Evolutionary conservation across 495 filamentous ascomycete species (phyloP).

Genomic region (Terfezia boudieri): DNA sequence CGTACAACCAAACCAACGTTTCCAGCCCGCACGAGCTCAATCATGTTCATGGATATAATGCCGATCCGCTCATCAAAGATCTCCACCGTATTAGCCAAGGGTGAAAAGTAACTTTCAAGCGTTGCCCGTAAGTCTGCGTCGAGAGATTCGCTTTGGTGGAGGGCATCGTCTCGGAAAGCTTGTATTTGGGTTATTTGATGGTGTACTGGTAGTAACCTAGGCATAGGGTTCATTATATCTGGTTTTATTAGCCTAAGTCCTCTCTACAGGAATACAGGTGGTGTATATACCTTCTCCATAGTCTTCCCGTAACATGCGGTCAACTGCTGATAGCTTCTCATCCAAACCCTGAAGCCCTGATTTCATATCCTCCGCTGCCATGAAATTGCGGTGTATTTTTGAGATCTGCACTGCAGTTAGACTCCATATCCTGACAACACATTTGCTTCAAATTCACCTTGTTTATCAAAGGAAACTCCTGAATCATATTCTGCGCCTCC

Average conservation of each 20-base stretch:
- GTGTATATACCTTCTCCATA: constrained; percentile 35
- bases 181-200: constrained; percentile 76
- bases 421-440: background rate
- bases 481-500: constrained; percentile 20
- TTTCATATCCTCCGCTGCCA: constrained; percentile 73
- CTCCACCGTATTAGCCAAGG: constrained; percentile 67
- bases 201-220: constrained; percentile 38
- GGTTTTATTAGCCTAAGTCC: constrained; percentile 1
- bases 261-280: background rate
- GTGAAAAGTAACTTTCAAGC: constrained; percentile 65
- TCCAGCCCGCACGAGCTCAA: constrained; percentile 59
- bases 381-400: constrained; percentile 84
- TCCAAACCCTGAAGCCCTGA: constrained; percentile 68
- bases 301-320: constrained; percentile 48
- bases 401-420: constrained; percentile 22
- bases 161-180: constrained; percentile 84
- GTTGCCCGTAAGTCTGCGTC: constrained; percentile 56
- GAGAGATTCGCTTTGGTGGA: constrained; percentile 71
- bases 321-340: constrained; percentile 18
- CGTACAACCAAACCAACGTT: constrained; percentile 67
- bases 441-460: constrained; percentile 26
- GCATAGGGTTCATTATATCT: constrained; percentile 32
- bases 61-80: constrained; percentile 48
- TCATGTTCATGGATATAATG: constrained; percentile 67
- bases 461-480: constrained; percentile 93